A percentile compares a stretch with the other conserved stretches of the same genome.
Conservation (phyloP, 2,329 filamentous ascomycete genomes). For the Elsinoe arachidis region DNA sequence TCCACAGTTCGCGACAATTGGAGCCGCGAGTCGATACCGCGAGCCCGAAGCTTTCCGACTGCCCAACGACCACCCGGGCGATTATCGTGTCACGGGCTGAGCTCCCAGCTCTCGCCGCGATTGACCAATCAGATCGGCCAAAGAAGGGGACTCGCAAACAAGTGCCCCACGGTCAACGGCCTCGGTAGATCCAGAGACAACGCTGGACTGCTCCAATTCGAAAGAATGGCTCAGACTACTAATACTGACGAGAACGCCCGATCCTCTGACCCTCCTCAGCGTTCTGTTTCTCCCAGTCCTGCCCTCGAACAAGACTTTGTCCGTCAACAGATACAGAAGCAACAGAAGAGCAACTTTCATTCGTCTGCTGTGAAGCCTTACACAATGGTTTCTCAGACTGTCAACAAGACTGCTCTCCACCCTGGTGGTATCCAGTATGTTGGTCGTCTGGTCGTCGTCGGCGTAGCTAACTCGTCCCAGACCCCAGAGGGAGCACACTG, state of each 20-base stretch:
- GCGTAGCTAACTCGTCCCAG: conserved; percentile 37
- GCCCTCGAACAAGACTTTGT: conserved; percentile 46
- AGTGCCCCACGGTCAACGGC: conserved; percentile 13
- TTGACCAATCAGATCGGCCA: conserved; percentile 1
- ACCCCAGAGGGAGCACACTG: conserved; percentile 80
- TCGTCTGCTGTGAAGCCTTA: conserved; percentile 45
- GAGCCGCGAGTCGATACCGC: conserved; percentile 10
- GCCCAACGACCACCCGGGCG: neutral
- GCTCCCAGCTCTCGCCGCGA: conserved; percentile 1
- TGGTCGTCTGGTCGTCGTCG: conserved; percentile 8
- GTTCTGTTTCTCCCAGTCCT: conserved; percentile 22
- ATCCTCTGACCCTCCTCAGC: conserved; percentile 18
- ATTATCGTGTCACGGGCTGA: conserved; percentile 12
- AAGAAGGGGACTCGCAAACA: conserved; percentile 10
- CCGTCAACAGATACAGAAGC: conserved; percentile 49
- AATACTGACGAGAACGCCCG: conserved; percentile 12
- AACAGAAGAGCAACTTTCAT: conserved; percentile 51
- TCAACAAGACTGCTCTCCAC: conserved; percentile 91
- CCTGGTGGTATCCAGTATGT: conserved; percentile 83
- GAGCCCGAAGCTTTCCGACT: neutral
- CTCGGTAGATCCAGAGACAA: conserved; percentile 13
- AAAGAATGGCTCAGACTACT: conserved; percentile 11
- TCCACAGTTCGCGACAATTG: conserved; percentile 1
- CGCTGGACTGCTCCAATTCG: conserved; percentile 11
- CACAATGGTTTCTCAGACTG: conserved; percentile 42